Base-by-base conservation (phyloP, 2,329 filamentous ascomycete genomes). In the Diaporthe sp. region DNA sequence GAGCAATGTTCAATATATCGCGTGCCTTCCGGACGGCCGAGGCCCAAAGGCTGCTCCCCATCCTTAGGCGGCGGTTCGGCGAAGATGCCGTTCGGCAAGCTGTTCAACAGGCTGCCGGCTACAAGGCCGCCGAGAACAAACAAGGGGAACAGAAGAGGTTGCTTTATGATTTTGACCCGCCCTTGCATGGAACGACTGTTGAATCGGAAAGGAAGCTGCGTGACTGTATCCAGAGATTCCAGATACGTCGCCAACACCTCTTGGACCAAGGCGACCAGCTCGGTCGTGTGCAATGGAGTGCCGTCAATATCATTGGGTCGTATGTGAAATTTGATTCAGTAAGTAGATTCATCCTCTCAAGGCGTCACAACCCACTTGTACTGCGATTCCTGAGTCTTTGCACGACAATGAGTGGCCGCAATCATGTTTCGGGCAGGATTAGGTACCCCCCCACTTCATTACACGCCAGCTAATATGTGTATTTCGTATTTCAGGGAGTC, bases 251-350 rank as follows among this genome's bases (percentile, higher is more conserved):
- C 9, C 1, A 9, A 1, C 4, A 2, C 1, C 47, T 19, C 15
- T 39, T 68, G n/a, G 37, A 30, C 22, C 19, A 30, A 17, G 30
- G 32, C 7, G 2, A 39, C 19, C n/a, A 39, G 2, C 22, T 27
- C 44, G 47, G 44, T 4, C 63, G 32, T 39, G 47, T 53, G 10
- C 63, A 68, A 22, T 68, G 63, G 63, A 68, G 63, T 53, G 63
- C 63, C 15, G 2, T 68, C 15, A 25, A 68, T 12, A 37, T 68
- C 17, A 37, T 68, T 15, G 47, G 47, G 30, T 13, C 32, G 22
- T 50, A 25, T 22, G 50, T 68, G 32, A 53, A 32, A 7, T 68
- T 53, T 39, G 63, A 68, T 22, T 53, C 19, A 30, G 63, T 68
- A 68, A 10, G 63, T 68, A 35, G 6, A 53, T 30, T 15, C n/a